Conservation (phyloP, 2,329 filamentous ascomycete genomes). For the Shiraia sp. region DNA sequence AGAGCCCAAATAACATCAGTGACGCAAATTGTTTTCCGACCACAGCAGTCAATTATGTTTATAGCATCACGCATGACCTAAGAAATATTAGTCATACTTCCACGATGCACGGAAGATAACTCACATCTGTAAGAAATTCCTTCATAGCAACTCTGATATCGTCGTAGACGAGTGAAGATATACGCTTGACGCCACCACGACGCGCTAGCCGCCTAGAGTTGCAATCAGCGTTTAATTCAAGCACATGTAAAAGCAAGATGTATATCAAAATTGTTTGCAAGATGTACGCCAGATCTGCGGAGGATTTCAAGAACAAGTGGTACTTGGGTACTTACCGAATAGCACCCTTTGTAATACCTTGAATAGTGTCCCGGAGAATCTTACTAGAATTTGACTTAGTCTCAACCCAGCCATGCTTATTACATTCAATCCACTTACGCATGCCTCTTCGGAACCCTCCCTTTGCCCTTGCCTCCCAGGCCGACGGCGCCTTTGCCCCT, state of each 20-base stretch:
- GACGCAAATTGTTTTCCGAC: constrained; percentile 35
- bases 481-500: constrained; percentile 21
- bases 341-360: constrained; percentile 40
- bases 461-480: constrained; percentile 20
- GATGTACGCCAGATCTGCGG: not conserved
- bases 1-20: constrained; percentile 37
- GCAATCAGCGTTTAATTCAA: constrained; percentile 10
- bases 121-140: constrained; percentile 46
- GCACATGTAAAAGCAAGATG: not conserved
- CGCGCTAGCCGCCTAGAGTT: constrained; percentile 65
- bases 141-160: constrained; percentile 61
- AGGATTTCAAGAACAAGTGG: not conserved
- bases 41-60: constrained; percentile 29
- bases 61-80: constrained; percentile 31
- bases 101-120: constrained; percentile 2
- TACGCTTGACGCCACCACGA: constrained; percentile 76
- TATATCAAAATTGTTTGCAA: not conserved
- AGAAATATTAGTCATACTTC: not conserved
- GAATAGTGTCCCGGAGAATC: constrained; percentile 36
- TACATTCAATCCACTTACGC: constrained; percentile 17
- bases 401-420: no score
- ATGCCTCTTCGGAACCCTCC: constrained; percentile 26
- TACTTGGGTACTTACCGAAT: constrained; percentile 32
- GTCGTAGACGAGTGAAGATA: constrained; percentile 66
- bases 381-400: constrained; percentile 27